Evolutionary conservation across 148 eudicot species (phyloP), one percentile per base, ranked within the genome.

Genomic region (Simmondsia chinensis): DNA sequence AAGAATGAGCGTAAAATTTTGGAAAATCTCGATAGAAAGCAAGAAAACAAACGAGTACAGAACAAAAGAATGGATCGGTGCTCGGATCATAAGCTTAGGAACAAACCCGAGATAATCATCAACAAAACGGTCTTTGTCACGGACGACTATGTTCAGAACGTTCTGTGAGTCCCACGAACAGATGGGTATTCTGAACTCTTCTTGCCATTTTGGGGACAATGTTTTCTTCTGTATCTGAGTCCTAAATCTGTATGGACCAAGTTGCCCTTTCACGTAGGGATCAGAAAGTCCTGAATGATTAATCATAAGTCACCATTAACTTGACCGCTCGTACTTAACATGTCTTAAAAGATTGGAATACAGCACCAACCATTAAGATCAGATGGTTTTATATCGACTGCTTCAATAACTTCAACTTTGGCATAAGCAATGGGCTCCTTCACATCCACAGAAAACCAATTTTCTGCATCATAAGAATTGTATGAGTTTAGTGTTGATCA

Each of bases 211-310:
- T 43, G 99, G 99, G 50, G 75, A 47, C 41, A 91, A 46, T 33
- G 89, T 91, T 56, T 79, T 91, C 74, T 46, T 79, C 39, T 79
- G 89, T 34, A 71, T 81, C 50, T 71, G 82, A 37, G 89, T 82
- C 63, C 59, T 73, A 46, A 91, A 91, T 67, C 71, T 65, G 67
- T 65, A 86, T 22, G 70, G 79, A 32, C 87, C 96, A 48, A 86
- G 75, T 33, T 77, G 68, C 20, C 88, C 94, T 71, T 86, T 86
- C 38, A 86, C 80, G 61, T 91, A 91, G 21, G 99, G 96, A 68
- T 91, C 94, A 24, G 96, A 73, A 63, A 77, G 66, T 46, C 99
- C 97, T 89, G 93, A 60, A 75, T 55, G 55, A 18, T 2, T 14
- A 50, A n/a, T 2, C 41, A 48, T 20, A 50, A 32, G 22, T 64